phyloP scores from a whole-genome alignment of 2,329 filamentous ascomycete species.

The Neocucurbitaria cava region DNA sequence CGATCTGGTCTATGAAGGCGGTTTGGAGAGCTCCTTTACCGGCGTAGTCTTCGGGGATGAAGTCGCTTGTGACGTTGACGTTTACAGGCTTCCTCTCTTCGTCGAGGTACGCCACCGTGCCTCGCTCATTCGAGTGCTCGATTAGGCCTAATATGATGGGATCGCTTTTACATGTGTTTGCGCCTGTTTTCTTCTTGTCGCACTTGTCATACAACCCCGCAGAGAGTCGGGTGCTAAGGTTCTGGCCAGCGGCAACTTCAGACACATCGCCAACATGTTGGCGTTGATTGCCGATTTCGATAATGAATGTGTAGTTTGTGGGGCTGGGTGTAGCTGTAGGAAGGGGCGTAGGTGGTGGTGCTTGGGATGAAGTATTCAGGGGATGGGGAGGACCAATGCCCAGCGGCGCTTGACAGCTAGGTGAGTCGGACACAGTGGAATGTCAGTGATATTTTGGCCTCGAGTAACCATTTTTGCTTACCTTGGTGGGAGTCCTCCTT shows the following conservation, averaged over 20 bases:
- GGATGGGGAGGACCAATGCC: not conserved
- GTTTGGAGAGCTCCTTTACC: not conserved
- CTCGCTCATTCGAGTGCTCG: not conserved
- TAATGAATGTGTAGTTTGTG: not conserved
- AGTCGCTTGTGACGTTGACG: not conserved
- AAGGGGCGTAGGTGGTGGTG: not conserved
- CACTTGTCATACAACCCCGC: slow-evolving; percentile 4
- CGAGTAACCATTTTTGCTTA: not conserved
- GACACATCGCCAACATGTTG: slow-evolving; percentile 5
- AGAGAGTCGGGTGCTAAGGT: no score
- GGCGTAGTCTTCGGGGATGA: not conserved
- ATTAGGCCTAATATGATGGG: not conserved
- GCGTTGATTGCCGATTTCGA: slow-evolving; percentile 9
- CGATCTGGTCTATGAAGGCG: slow-evolving; percentile 5
- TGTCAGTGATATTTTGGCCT: not conserved
- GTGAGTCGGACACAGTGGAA: not conserved
- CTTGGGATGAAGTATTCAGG: not conserved
- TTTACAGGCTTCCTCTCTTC: not conserved
- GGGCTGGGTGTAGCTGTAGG: not conserved
- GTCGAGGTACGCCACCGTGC: no score
- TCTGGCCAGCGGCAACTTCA: no score
- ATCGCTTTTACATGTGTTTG: not conserved
- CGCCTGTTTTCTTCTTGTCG: not conserved
- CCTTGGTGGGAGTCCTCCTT: not conserved
- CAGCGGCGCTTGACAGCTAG: not conserved